Evolutionary conservation across 305 asterid genomes (phyloP), one percentile per base, ranked within the genome.

Genomic region (Fraxinus paxiana): DNA sequence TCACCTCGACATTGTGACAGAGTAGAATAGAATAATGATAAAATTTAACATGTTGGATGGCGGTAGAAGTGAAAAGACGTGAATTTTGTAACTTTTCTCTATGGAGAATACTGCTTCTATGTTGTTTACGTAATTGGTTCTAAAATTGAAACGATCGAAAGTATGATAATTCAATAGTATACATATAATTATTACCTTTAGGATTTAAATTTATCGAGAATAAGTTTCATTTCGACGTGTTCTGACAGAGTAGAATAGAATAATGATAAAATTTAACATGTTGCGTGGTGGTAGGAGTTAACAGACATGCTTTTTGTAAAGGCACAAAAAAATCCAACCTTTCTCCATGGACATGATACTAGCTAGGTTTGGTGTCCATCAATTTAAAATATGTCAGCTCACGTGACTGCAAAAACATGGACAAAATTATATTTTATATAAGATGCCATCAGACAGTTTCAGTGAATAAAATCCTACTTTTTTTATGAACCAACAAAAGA

Each of bases 301-400:
- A 79, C 18, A n/a, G 80, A 8, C 35, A 51, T 74, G 84, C 91
- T 84, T 88, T 86, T 73, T 9, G 82, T 63, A 83, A 86, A 88
- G 85, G 81, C 6, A 46, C 15, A 46, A 46, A 43, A 38, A 41
- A 77, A 59, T 75, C 77, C 31, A 41, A 51, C 80, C 38, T 81
- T 83, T 33, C 77, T 41, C 73, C 12, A 24, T 72, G 31, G 76
- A 71, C 82, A 82, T 75, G 82, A 43, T 65, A 33, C 73, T 28
- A 54, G 17, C 3, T 38, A 43, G 35, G 37, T 65, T 65, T 26
- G 37, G 73, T 9, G 35, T 6, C 73, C 51, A 17, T 2, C 38
- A 76, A 74, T 54, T 51, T 79, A 76, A 74, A 76, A 76, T 81
- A n/a, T n/a, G 76, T 51, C 6, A 67, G 85, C 75, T 78, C 78